Base-by-base conservation (phyloP, 2,329 filamentous ascomycete genomes). In the Penicillium rolfsii region DNA sequence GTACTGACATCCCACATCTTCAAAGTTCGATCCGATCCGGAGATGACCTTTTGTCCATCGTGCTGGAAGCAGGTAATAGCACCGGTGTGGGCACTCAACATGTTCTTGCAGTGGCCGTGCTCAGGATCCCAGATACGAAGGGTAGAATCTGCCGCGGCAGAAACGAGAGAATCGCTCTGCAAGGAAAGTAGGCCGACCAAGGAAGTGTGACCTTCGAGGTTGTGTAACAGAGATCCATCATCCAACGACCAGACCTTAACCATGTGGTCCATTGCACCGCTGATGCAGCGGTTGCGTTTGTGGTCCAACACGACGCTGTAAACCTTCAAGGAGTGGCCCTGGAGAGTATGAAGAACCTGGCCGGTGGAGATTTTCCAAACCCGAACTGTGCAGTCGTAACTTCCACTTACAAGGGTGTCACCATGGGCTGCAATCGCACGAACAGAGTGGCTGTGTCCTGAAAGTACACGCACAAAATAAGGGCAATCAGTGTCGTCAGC, bases 51-150 rank as follows among this genome's bases (percentile, higher is more conserved):
- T 67, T 93, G 90, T 0, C 90, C 92, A 73, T 99, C 95, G 70
- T 99, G 95, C 77, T 99, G 95, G 78, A 99, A 99, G 77, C 95
- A 99, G 4, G 95, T 99, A 66, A 99, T 99, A 24, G 95, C 95
- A 38, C 94, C 95, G 0, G 94, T 98, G 72, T 99, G 95, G 0
- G 95, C 95, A 68, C 90, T 94, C 60, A 99, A 82, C 11, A 90
- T 94, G 72, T 90, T 93, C 75, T 92, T 93, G 77, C 95, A 98
- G 66, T 91, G 89, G 7, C 95, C 95, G 48, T 85, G 93, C 73
- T 97, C 93, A 0, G 95, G 95, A 70, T 99, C 93, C 95, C 95
- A 99, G 59, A 99, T 97, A 46, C 95, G 87, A 16, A 99, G 83
- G 0, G 95, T 99, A 46, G 92, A 96, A 72, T 99, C 95, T 0